Conservation (phyloP, 2,329 filamentous ascomycete species). For the Alternaria incomplexa region DNA sequence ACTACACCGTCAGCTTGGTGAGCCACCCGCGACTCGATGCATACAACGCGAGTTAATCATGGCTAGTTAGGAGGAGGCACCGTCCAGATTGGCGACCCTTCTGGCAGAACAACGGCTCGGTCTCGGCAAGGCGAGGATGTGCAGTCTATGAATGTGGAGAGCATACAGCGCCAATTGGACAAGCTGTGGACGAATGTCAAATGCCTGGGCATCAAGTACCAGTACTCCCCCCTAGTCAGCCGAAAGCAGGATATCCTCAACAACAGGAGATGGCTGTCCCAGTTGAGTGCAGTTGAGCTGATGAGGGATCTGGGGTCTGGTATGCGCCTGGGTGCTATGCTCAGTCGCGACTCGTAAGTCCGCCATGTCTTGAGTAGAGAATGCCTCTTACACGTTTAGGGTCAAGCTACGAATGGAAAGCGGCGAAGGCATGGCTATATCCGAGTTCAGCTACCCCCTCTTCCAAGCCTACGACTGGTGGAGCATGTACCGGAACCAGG, state of each 20-base stretch:
- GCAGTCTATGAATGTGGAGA: conserved; percentile 68
- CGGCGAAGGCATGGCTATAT: conserved; percentile 90
- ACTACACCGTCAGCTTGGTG: conserved; percentile 68
- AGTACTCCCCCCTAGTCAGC: conserved; percentile 67
- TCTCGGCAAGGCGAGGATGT: conserved; percentile 59
- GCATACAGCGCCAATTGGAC: conserved; percentile 73
- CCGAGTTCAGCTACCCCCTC: conserved; percentile 91
- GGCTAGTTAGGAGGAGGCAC: conserved; percentile 72
- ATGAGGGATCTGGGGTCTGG: conserved; percentile 74
- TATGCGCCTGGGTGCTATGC: conserved; percentile 82
- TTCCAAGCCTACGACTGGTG: conserved; percentile 98
- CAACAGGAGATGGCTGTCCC: conserved; percentile 84
- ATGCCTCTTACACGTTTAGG: conserved; percentile 46
- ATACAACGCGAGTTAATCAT: conserved; percentile 29
- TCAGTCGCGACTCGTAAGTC: conserved; percentile 82
- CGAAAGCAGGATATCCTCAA: conserved; percentile 75
- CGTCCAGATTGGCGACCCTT: conserved; percentile 79
- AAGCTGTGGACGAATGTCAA: conserved; percentile 79
- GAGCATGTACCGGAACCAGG: conserved; percentile 74
- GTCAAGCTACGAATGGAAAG: conserved; percentile 84
- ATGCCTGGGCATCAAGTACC: conserved; percentile 67
- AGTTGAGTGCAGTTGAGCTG: conserved; percentile 74
- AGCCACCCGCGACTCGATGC: conserved; percentile 28
- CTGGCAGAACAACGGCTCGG: conserved; percentile 69
- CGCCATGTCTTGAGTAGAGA: conserved; percentile 23